These are phyloP conservation scores for Neurospora discreta DNA, from an alignment of 495 filamentous ascomycete genomes.

Conservation along the genomic window DNA sequence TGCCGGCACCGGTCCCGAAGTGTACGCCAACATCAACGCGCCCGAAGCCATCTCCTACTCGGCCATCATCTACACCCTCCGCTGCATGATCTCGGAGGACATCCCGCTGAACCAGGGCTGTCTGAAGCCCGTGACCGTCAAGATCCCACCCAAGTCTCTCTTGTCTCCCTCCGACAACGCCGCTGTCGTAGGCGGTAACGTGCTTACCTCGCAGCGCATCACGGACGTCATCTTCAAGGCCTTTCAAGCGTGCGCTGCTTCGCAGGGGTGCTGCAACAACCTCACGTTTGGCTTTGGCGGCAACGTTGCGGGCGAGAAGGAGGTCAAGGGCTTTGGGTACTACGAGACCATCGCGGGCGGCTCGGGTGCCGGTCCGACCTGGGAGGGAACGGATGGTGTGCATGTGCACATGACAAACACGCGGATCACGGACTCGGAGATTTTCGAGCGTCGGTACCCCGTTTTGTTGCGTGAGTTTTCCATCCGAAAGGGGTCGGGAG, in stretches of 20 bases:
- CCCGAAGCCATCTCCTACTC: conserved; percentile 89
- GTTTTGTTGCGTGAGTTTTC: conserved; percentile 77
- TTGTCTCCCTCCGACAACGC: conserved; percentile 78
- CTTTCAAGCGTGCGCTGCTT: conserved; percentile 82
- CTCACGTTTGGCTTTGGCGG: conserved; percentile 75
- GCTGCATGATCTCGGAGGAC: conserved; percentile 84
- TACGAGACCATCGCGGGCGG: conserved; percentile 97
- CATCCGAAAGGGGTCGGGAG: conserved; percentile 57
- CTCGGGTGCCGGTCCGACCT: conserved; percentile 73
- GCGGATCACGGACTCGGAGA: conserved; percentile 87
- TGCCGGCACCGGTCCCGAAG: conserved; percentile 78
- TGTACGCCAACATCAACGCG: conserved; percentile 92
- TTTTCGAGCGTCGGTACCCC: conserved; percentile 92
- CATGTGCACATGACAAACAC: conserved; percentile 99
- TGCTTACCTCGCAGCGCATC: conserved; percentile 80
- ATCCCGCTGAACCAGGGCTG: conserved; percentile 97
- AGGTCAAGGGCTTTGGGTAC: conserved; percentile 79
- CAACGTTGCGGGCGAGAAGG: conserved; percentile 51
- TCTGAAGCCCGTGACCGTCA: conserved; percentile 74
- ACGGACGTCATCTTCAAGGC: conserved; percentile 90
- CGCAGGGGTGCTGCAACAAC: conserved; percentile 91
- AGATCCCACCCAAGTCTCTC: conserved; percentile 72
- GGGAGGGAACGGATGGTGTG: conserved; percentile 83
- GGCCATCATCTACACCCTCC: conserved; percentile 93
- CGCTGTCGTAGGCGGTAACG: conserved; percentile 93